Conservation (phyloP, 1,284 basidiomycete species). For the Cystobasidium sp. region DNA sequence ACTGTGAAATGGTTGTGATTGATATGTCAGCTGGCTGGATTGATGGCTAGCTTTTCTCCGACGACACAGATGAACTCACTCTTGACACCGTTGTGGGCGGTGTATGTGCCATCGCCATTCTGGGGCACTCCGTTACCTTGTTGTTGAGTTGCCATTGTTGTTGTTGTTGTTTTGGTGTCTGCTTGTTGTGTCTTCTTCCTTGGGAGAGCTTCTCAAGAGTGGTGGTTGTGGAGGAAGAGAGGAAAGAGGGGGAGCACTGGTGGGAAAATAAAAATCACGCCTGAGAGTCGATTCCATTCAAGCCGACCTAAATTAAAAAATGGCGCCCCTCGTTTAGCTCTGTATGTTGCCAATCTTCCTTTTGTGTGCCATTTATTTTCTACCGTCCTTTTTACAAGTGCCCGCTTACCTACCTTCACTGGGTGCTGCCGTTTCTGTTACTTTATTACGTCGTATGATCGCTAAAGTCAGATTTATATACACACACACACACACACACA, state of each 20-base stretch:
- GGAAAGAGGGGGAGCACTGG: background rate
- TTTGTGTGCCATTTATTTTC: too few species aligned
- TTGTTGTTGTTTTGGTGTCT: background rate
- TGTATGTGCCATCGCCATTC: conserved; percentile 31
- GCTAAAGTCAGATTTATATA: too few species aligned
- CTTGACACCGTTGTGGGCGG: conserved; percentile 41
- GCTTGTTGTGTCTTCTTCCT: background rate
- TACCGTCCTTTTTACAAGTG: too few species aligned
- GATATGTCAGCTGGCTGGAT: background rate
- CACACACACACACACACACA: too few species aligned
- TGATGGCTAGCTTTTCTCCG: background rate
- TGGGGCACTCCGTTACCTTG: background rate
- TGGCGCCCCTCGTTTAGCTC: conserved; percentile 13
- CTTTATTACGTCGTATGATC: too few species aligned
- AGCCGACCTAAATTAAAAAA: background rate
- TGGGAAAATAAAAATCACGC: background rate
- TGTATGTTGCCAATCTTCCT: too few species aligned
- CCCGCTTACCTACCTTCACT: too few species aligned
- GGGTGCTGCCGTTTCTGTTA: too few species aligned
- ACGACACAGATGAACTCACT: conserved; percentile 3
- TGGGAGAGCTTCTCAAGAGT: background rate
- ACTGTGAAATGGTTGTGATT: conserved; percentile 1
- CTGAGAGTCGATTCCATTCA: background rate
- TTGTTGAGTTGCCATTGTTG: background rate
- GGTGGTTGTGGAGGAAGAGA: background rate